phyloP scores from a whole-genome alignment of 805 yeast genomes.

The Candida orba region DNA sequence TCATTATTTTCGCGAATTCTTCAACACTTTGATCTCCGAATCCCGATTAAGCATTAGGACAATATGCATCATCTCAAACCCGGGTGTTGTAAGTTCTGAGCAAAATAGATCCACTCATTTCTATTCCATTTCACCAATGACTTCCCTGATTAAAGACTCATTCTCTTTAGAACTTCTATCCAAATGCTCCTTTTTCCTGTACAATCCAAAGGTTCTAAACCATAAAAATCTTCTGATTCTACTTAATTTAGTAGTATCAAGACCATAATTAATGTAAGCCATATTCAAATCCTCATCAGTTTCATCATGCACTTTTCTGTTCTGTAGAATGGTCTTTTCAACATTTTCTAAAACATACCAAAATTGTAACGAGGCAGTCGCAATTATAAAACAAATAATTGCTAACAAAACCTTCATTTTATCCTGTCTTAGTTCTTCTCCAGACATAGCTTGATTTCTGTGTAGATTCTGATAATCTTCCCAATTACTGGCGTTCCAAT shows the following conservation, averaged over 20 bases:
- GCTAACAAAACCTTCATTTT: constrained; percentile 35
- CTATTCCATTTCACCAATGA: constrained; percentile 47
- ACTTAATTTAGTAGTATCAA: constrained; percentile 41
- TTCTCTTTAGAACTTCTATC: constrained; percentile 46
- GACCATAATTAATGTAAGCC: constrained; percentile 45
- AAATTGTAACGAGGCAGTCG: constrained; percentile 34
- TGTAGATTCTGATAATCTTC: constrained; percentile 44
- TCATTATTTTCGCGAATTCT: no score
- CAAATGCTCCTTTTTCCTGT: constrained; percentile 24
- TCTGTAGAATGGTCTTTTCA: constrained; percentile 28
- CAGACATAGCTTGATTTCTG: constrained; percentile 20
- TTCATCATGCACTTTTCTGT: constrained; percentile 31
- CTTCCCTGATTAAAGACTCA: constrained; percentile 70
- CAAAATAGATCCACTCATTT: no score
- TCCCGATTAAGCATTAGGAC: no score
- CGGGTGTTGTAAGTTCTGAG: no score
- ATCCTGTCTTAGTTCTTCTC: constrained; percentile 27
- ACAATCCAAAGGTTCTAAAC: constrained; percentile 38
- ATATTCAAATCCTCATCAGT: constrained; percentile 33
- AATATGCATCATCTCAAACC: no score
- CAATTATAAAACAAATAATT: constrained; percentile 32
- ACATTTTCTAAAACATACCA: constrained; percentile 32
- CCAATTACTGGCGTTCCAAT: constrained; percentile 62
- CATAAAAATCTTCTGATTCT: constrained; percentile 51
- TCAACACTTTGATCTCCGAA: no score